These are phyloP conservation scores for Russula sp. DNA, from an alignment of 768 basidiomycete genomes.

Conservation along the genomic window DNA sequence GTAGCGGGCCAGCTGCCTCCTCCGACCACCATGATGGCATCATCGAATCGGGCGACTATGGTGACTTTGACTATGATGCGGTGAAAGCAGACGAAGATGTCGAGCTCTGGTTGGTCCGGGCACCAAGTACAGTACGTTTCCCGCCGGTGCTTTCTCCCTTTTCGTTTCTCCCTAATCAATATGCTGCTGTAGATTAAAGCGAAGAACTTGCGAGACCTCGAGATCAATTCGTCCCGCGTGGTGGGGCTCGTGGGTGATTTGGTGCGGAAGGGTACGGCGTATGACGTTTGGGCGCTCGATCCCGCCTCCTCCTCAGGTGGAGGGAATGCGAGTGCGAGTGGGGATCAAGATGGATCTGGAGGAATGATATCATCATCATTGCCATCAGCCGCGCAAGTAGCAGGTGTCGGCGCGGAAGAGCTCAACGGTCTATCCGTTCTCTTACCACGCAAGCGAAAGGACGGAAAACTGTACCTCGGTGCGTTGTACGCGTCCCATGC, in stretches of 20 bases:
- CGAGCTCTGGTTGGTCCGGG: conserved; percentile 31
- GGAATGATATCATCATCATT: too few relatives aligned
- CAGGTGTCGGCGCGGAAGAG: conserved; percentile 22
- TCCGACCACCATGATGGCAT: not conserved
- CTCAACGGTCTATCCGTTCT: conserved; percentile 25
- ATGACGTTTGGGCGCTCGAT: conserved; percentile 25
- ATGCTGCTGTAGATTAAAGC: conserved; percentile 15
- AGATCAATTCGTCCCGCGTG: not conserved
- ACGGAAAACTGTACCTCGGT: conserved; percentile 28
- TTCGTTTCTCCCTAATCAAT: too few relatives aligned
- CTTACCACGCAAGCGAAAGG: conserved; percentile 25
- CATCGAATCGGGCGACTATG: conserved; percentile 28
- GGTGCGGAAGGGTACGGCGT: conserved; percentile 15
- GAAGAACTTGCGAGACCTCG: conserved; percentile 12
- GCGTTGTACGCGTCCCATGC: not conserved
- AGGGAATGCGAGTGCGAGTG: not conserved
- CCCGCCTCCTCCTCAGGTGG: not conserved
- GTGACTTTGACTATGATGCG: conserved; percentile 30
- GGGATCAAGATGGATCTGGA: not conserved
- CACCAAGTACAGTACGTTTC: conserved; percentile 19
- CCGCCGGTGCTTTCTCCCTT: not conserved
- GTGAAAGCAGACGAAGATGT: conserved; percentile 24
- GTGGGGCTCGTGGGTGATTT: conserved; percentile 26
- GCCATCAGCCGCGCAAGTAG: not conserved
- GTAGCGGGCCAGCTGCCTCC: not conserved